These are phyloP conservation scores for Plantago elongata DNA, from an alignment of 257 asterid species.

Conservation along the genomic window DNA sequence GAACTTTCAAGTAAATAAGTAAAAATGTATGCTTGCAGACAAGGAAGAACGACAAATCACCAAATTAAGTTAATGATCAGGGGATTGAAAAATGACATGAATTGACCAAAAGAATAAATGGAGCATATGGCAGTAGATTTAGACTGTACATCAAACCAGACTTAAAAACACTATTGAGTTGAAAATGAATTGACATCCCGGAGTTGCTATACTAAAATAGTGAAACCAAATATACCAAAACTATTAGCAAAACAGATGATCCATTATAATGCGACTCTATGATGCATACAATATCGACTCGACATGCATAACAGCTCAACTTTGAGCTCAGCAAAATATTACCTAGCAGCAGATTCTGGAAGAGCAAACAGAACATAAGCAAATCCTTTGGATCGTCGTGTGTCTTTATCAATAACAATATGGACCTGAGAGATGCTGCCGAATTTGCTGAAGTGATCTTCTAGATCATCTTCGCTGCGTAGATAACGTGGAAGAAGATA, in stretches of 20 bases:
- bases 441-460: conserved; percentile 57
- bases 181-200: too few relatives aligned
- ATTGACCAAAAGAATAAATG: conserved; percentile 7
- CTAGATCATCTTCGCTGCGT: conserved; percentile 80
- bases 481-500: conserved; percentile 15
- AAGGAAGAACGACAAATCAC: not conserved
- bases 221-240: conserved; percentile 17
- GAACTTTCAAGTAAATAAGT: not conserved
- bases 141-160: not conserved
- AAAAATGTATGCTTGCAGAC: not conserved
- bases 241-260: conserved; percentile 8
- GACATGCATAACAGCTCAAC: too few relatives aligned
- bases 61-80: not conserved
- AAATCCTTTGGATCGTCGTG: conserved; percentile 83
- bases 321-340: conserved; percentile 13
- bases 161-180: not conserved
- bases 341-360: conserved; percentile 93
- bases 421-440: conserved; percentile 73
- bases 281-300: too few relatives aligned
- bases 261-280: not conserved
- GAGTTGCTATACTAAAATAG: not conserved
- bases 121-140: not conserved
- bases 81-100: conserved; percentile 10
- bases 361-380: conserved; percentile 68
- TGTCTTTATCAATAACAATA: conserved; percentile 82